Evolutionary conservation across 768 basidiomycete genomes (phyloP).

Genomic region (Crepidotus variabilis): DNA sequence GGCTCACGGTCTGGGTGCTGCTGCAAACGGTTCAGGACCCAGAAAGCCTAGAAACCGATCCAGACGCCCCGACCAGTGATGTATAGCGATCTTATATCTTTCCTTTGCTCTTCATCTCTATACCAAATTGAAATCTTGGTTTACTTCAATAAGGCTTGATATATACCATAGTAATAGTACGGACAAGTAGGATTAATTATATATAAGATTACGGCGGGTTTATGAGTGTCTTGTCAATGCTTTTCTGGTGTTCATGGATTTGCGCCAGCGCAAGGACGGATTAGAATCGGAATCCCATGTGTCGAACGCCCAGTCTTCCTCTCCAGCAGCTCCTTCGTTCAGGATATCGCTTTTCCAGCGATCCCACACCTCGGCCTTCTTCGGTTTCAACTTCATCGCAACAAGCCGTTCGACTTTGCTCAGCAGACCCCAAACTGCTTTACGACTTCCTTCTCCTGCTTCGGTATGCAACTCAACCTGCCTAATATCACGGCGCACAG

Average conservation of each 20-base stretch:
- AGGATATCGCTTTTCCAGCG: constrained; percentile 11
- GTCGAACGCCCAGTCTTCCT: constrained; percentile 8
- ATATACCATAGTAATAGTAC: neutral
- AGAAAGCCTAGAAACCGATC: constrained; percentile 55
- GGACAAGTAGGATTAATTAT: neutral
- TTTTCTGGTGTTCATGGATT: constrained; percentile 2
- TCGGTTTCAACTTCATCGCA: constrained; percentile 3
- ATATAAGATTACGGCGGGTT: neutral
- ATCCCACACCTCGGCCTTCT: constrained; percentile 30
- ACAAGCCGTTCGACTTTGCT: constrained; percentile 44
- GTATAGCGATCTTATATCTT: constrained; percentile 2
- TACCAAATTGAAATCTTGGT: neutral
- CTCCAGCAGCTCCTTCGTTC: neutral
- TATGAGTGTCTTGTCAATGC: constrained; percentile 3
- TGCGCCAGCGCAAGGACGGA: neutral
- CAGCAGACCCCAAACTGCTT: constrained; percentile 50
- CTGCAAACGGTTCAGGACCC: constrained; percentile 39
- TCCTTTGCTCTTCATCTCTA: constrained; percentile 3
- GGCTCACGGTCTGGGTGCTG: constrained; percentile 75
- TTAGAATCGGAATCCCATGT: constrained; percentile 6
- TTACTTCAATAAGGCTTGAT: constrained; percentile 2
- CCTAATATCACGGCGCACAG: constrained; percentile 59
- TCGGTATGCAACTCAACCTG: constrained; percentile 50
- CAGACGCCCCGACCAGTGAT: constrained; percentile 36
- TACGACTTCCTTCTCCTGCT: constrained; percentile 40